Base-by-base conservation (phyloP, 1,284 basidiomycete genomes). In the Marasmius oreades region DNA sequence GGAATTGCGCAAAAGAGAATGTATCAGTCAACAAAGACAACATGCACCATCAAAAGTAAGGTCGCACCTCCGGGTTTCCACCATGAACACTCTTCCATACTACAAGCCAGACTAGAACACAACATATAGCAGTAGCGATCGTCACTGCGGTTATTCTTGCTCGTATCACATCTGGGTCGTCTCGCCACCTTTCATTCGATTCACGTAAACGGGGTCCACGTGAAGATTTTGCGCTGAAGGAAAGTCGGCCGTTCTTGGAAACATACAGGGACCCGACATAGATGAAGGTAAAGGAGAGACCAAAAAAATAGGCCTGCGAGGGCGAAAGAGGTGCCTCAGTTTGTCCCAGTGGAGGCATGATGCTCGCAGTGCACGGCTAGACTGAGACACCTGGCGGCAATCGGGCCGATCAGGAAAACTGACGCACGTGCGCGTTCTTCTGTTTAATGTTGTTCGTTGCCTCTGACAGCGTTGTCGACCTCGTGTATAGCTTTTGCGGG, bases 151-250 rank as follows among this genome's bases (percentile, higher is more conserved):
- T 58, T 36, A 92, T 67, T 45, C 91, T 77, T 3, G 87, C 84
- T 18, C 78, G 77, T 53, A 93, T 90, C 16, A 93, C 87, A 34
- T 78, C 76, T 0, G 90, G 84, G 61, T 92, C 85, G 64, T 93
- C 85, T 61, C 91, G 77, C 78, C 81, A 84, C 33, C 81, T 76
- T 57, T 79, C 78, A 43, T 67, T 58, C 26, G 57, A 62, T 51
- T 66, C 56, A 65, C 64, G 26, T 68, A 66, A 54, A 67, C 67
- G 53, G 59, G 61, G 58, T 14, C 47, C 47, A 14, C 7, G 23
- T 7, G 62, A 62, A 54, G 66, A 58, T 14, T 67, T 66, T 47
- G 69, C 64, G 57, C 72, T 64, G 63, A 81, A 82, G 4, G 76
- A 77, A 12, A 84, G 73, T 39, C 85, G 75, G 7, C 81, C 75